Conservation (phyloP, 1,139 yeast genomes). For the Taphrina pruni region DNA sequence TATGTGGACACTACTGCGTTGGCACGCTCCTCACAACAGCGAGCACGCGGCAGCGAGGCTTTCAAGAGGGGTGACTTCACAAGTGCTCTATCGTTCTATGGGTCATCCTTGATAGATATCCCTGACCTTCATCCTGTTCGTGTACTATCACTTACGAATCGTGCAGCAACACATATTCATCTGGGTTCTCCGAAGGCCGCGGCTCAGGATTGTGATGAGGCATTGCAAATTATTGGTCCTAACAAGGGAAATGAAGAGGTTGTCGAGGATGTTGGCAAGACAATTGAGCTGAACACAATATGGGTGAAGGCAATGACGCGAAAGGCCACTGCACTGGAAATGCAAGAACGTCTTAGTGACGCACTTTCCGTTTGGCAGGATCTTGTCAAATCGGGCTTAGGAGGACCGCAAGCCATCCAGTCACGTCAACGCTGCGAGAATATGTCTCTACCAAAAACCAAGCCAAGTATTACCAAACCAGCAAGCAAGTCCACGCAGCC, state of each 20-base stretch:
- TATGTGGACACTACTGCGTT: conserved; percentile 27
- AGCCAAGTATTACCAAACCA: conserved; percentile 29
- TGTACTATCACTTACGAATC: conserved; percentile 74
- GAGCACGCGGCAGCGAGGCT: conserved; percentile 65
- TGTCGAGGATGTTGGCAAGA: conserved; percentile 58
- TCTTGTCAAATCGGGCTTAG: conserved; percentile 70
- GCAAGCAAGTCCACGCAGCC: conserved; percentile 35
- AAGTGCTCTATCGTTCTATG: conserved; percentile 66
- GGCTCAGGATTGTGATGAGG: conserved; percentile 61
- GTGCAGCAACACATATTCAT: conserved; percentile 72
- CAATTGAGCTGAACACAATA: conserved; percentile 62
- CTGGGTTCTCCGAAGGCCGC: conserved; percentile 76
- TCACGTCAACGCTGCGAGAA: conserved; percentile 80
- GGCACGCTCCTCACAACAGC: conserved; percentile 54
- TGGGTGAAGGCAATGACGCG: conserved; percentile 73
- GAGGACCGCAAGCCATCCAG: conserved; percentile 70
- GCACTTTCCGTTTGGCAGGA: conserved; percentile 68
- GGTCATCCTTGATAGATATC: conserved; percentile 64
- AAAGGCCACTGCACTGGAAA: conserved; percentile 84
- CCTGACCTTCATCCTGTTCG: conserved; percentile 71
- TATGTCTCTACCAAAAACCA: conserved; percentile 53
- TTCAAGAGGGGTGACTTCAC: conserved; percentile 84
- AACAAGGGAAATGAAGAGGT: conserved; percentile 52
- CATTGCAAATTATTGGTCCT: conserved; percentile 63
- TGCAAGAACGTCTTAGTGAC: conserved; percentile 68